Evolutionary conservation across 176 grass and related monocot genomes (phyloP), one percentile per base, ranked within the genome.

Genomic region (Hordeum vulgare): DNA sequence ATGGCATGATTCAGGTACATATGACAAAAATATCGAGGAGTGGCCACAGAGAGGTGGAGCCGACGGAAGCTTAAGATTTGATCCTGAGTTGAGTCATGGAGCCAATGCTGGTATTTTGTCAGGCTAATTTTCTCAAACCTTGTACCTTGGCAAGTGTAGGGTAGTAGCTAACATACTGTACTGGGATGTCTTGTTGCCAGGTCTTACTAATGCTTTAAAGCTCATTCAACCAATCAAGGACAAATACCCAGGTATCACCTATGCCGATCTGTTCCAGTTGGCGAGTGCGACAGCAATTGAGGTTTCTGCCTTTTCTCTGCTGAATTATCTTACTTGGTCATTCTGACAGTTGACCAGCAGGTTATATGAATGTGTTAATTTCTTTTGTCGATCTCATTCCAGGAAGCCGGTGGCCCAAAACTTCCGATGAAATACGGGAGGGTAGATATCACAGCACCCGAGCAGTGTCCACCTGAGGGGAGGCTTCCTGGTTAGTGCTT

Each of bases 271-370:
- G 77, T 98, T 98, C 81, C 93, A 98, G 80, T 87, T 98, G 85
- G 96, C 93, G n/a, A 98, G 96, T 84, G 93, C 96, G 72, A 92
- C 96, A 71, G 91, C 96, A 61, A 98, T 98, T 81, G 93, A 98
- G 96, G 96, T 98, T 74, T 66, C 26, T 59, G 8, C 3, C 45
- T 81, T 57, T 89, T 42, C 68, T 85, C 57, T 62, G 62, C 60
- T 85, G 3, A 74, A 75, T 1, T 85, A 37, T 76, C 53, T 34
- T 63, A 65, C 60, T 14, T 56, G 33, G 61, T 14, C 1, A 60
- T 65, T 78, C 27, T 67, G n/a, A 25, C 75, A 26, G 34, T 53
- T 9, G 12, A 35, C 23, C 8, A 17, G 11, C 66, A 51, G 7
- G 58, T 33, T 81, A 9, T 39, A 71, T 53, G 4, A 8, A 64